phyloP scores from a whole-genome alignment of 805 yeast genomes.

The Millerozyma miso region DNA sequence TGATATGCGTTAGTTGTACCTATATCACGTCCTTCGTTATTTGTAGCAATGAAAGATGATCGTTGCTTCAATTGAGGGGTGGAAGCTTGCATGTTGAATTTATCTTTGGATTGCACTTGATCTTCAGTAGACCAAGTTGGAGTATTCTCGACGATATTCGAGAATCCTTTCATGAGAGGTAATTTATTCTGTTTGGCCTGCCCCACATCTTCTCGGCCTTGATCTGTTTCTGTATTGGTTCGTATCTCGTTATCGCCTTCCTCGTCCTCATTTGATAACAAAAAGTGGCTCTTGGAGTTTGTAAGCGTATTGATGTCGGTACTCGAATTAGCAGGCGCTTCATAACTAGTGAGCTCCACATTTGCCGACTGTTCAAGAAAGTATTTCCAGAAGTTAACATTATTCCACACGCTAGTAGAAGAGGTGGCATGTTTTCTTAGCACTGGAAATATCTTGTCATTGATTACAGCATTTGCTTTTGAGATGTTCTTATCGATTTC shows the following conservation, averaged over 20 bases:
- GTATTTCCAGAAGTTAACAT: constrained; percentile 69
- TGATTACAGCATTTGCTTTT: constrained; percentile 61
- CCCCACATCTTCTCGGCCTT: constrained; percentile 1
- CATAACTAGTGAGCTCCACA: constrained; percentile 54
- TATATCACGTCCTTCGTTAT: constrained; percentile 6
- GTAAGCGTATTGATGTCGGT: constrained; percentile 20
- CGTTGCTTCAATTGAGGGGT: constrained; percentile 23
- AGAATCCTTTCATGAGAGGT: constrained; percentile 14
- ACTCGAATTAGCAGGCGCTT: constrained; percentile 29
- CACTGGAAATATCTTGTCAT: constrained; percentile 64
- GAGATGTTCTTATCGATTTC: constrained; percentile 73
- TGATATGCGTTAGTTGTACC: not conserved
- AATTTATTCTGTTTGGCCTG: constrained; percentile 10
- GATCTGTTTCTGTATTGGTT: constrained; percentile 1
- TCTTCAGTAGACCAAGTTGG: constrained; percentile 34
- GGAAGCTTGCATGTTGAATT: constrained; percentile 17
- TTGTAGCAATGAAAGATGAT: constrained; percentile 5
- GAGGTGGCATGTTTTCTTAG: constrained; percentile 56
- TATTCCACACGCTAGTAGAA: constrained; percentile 59
- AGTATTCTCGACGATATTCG: constrained; percentile 23
- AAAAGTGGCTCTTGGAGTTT: constrained; percentile 12
- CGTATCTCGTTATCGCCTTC: constrained; percentile 9
- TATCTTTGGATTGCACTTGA: constrained; percentile 4
- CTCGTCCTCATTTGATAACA: constrained; percentile 17
- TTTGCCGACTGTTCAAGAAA: constrained; percentile 75